A percentile compares a stretch with the other conserved stretches of the same genome.
phyloP scores from a whole-genome alignment of 2,329 filamentous ascomycete genomes.

The Scedosporium boydii region DNA sequence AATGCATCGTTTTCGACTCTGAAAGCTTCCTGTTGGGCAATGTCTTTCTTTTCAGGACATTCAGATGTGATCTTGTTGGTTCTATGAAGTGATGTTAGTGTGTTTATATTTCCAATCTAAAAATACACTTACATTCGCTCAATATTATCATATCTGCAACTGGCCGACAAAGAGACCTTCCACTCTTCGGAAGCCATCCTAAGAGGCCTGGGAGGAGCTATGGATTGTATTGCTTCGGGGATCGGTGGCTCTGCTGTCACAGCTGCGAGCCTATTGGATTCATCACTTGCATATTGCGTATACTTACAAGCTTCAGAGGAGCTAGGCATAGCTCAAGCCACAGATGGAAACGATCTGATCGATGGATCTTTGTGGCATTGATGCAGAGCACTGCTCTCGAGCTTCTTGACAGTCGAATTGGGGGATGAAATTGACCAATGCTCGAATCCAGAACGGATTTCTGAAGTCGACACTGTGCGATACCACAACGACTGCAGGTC shows the following conservation, averaged over 20 bases:
- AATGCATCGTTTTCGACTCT: constrained; percentile 57
- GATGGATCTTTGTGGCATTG: neutral
- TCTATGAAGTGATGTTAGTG: neutral
- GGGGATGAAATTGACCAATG: too few species aligned
- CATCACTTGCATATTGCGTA: neutral
- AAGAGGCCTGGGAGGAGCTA: neutral
- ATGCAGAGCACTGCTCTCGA: neutral
- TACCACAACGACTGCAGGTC: neutral
- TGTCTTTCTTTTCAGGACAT: neutral
- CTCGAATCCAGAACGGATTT: too few species aligned
- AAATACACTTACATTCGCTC: constrained; percentile 45
- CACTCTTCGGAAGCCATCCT: constrained; percentile 24
- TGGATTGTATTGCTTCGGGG: neutral
- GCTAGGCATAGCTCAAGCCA: neutral
- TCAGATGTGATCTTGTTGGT: neutral
- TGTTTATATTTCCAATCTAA: neutral
- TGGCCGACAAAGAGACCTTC: constrained; percentile 43
- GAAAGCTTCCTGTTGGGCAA: constrained; percentile 40
- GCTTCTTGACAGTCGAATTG: too few species aligned
- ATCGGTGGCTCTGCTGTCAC: neutral
- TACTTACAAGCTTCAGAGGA: neutral
- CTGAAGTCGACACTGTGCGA: neutral
- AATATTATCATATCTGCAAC: constrained; percentile 53
- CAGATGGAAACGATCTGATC: neutral
- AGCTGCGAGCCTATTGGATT: too few species aligned